Conservation (phyloP, 2,329 filamentous ascomycete species). For the Cadophora sp. region DNA sequence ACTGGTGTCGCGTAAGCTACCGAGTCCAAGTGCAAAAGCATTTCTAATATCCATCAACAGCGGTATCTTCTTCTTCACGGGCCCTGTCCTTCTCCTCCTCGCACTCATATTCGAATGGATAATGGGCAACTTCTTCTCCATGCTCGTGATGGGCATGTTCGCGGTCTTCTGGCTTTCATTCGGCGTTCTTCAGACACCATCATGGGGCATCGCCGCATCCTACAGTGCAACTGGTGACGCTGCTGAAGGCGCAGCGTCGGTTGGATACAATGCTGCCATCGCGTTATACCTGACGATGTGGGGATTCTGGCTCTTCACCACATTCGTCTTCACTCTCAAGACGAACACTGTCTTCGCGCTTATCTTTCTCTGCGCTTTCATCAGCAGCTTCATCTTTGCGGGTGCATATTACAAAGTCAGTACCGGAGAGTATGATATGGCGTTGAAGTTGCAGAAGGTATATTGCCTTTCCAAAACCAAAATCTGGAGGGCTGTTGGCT, state of each 20-base stretch:
- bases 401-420: constrained; percentile 57
- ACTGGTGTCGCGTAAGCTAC: constrained; percentile 33
- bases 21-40: not conserved
- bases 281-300: constrained; percentile 58
- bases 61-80: constrained; percentile 42
- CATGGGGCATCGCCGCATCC: constrained; percentile 52
- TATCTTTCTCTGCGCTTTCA: constrained; percentile 56
- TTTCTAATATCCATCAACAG: constrained; percentile 19
- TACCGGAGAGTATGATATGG: constrained; percentile 50
- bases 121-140: constrained; percentile 57
- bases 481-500: not conserved
- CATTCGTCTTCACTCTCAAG: constrained; percentile 57
- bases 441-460: constrained; percentile 54
- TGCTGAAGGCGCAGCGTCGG: constrained; percentile 50
- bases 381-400: constrained; percentile 53
- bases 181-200: constrained; percentile 56
- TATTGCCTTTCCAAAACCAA: constrained; percentile 11
- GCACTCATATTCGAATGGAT: constrained; percentile 60
- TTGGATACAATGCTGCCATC: constrained; percentile 56
- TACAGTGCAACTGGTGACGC: constrained; percentile 51
- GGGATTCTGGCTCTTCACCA: constrained; percentile 59
- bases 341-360: constrained; percentile 57
- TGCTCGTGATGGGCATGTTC: constrained; percentile 60
- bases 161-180: constrained; percentile 58
- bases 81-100: constrained; percentile 54